These are phyloP conservation scores for Babesia caballi DNA, from an alignment of 169 alveolate genomes.

Conservation along the genomic window DNA sequence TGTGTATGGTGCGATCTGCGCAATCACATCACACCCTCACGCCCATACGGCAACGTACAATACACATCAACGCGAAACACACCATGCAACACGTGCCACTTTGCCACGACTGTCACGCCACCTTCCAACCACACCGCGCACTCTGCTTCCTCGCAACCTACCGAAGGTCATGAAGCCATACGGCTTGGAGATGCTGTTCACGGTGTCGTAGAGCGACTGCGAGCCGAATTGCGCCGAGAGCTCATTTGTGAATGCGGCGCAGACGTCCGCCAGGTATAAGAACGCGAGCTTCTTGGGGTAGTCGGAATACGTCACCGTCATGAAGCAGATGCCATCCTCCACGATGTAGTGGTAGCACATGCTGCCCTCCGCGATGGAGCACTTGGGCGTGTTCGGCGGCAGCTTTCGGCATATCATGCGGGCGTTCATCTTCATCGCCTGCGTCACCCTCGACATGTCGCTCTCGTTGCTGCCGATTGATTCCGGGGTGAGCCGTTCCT, in stretches of 20 bases:
- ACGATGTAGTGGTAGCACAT: constrained; percentile 66
- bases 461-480: background rate
- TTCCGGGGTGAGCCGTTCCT: constrained; percentile 21
- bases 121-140: no score
- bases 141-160: no score
- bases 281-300: constrained; percentile 75
- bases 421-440: constrained; percentile 47
- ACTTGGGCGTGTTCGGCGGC: constrained; percentile 18
- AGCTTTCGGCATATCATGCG: constrained; percentile 56
- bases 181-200: constrained; percentile 70
- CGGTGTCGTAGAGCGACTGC: constrained; percentile 47
- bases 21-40: background rate
- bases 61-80: background rate
- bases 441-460: constrained; percentile 7
- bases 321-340: constrained; percentile 75
- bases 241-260: constrained; percentile 71
- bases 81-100: background rate
- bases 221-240: constrained; percentile 65
- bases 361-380: constrained; percentile 52
- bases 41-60: background rate
- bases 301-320: constrained; percentile 62
- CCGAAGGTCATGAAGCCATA: constrained; percentile 76
- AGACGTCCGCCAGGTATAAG: constrained; percentile 70
- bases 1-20: constrained; percentile 74
- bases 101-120: no score